Evolutionary conservation across 202 grass and related monocot genomes (phyloP), one percentile per base, ranked within the genome.

Genomic region (Panicum hallii): DNA sequence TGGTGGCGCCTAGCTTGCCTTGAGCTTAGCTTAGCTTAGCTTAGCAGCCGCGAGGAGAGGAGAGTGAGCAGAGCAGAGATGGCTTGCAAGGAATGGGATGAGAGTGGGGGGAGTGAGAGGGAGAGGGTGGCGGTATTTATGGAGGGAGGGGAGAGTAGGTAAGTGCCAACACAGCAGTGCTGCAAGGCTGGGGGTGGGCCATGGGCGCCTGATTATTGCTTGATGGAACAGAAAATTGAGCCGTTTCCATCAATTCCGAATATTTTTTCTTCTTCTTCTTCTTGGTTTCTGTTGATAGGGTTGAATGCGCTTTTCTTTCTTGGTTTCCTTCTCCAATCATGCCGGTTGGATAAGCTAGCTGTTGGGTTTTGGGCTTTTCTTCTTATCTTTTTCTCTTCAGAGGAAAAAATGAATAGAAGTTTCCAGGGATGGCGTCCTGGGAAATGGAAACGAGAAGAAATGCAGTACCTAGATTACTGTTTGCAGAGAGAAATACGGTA

Each of bases 111-210:
- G 38, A 63, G 74, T 64, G 82, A 50, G 70, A 70, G 82, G 49
- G 48, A 66, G 73, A 36, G 23, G 20, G 70, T 52, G 78, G 70
- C 47, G 26, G 60, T 83, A 89, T 82, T 88, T 89, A 88, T 80
- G 82, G 77, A 54, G 79, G 12, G 22, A 50, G 50, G 66, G 80
- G 57, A 77, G 90, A 68, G 80, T 76, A 32, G 67, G 74, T 66
- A 66, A 82, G 61, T 32, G 46, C 56, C 78, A 77, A 77, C 80
- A 48, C 44, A 2, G 61, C 19, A 16, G 54, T 28, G 78, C 78
- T 60, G 63, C 57, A 64, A 86, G 66, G 64, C 84, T 79, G 83
- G 44, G 15, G 8, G 54, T 26, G 64, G 79, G 58, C 6, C 60
- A 30, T 2, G 60, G 11, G 0, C 2, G 10, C 67, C 71, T 83